A percentile compares a stretch with the other conserved stretches of the same genome.
These are phyloP conservation scores for Pseudonitzschia delicatissima DNA, from an alignment of 108 stramenopile species.

Conservation along the genomic window DNA sequence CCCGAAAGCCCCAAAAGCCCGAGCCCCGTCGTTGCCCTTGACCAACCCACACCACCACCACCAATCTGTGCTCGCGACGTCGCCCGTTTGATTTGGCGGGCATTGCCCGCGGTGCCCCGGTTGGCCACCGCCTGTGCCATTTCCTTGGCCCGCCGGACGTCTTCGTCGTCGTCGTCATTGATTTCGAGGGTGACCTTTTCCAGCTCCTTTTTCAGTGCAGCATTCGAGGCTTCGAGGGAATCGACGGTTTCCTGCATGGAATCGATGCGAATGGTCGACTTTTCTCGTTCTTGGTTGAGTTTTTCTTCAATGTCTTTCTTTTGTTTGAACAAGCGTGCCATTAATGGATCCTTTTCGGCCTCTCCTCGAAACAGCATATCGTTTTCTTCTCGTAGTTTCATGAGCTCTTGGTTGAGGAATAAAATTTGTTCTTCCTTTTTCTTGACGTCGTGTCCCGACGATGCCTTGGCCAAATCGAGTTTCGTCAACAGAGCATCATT, in stretches of 20 bases:
- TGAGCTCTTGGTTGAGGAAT: background rate
- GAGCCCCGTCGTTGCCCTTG: no score
- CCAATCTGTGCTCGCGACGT: no score
- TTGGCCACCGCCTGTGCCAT: background rate
- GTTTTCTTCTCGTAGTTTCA: background rate
- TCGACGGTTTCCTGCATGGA: background rate
- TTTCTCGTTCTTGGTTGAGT: background rate
- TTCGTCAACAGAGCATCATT: background rate
- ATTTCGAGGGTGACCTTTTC: background rate
- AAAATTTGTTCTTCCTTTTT: conserved; percentile 9
- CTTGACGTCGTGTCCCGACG: conserved; percentile 1
- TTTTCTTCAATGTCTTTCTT: background rate
- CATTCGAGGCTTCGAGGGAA: background rate
- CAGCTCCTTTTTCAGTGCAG: background rate
- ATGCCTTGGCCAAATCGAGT: background rate
- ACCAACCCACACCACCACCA: no score
- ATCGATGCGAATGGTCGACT: background rate
- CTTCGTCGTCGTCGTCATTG: background rate
- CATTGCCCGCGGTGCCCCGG: no score
- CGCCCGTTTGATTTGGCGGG: no score
- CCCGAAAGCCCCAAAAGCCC: no score
- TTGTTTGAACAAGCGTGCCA: background rate
- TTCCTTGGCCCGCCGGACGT: background rate
- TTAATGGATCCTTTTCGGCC: background rate
- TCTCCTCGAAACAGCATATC: conserved; percentile 4